Conservation (phyloP, 139 green algal genomes). For the Picochlorum sp. region DNA sequence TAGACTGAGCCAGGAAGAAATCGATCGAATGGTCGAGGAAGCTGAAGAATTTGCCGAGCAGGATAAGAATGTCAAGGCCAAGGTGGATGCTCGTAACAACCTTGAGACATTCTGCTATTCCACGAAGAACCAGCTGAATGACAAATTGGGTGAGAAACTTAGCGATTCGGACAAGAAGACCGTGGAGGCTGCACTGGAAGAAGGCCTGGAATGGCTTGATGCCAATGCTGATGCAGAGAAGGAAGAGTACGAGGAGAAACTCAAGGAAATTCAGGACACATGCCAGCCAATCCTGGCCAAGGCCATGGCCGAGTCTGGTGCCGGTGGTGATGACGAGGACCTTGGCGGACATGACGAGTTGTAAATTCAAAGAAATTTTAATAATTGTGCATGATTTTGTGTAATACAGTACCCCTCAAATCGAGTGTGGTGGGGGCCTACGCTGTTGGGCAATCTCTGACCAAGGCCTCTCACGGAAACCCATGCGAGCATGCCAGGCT, state of each 20-base stretch:
- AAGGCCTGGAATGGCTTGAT: slow-evolving; percentile 76
- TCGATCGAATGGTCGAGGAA: slow-evolving; percentile 63
- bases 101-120: slow-evolving; percentile 75
- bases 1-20: slow-evolving; percentile 54
- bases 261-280: slow-evolving; percentile 92
- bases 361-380: slow-evolving; percentile 32
- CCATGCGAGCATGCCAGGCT: too few species aligned
- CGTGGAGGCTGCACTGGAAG: slow-evolving; percentile 74
- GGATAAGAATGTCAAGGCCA: slow-evolving; percentile 44
- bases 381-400: background rate
- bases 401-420: background rate
- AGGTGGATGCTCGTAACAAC: slow-evolving; percentile 63
- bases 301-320: slow-evolving; percentile 53
- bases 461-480: too few species aligned
- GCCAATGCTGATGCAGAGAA: slow-evolving; percentile 47
- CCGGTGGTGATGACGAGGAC: slow-evolving; percentile 62
- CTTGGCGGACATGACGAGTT: slow-evolving; percentile 79
- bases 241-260: slow-evolving; percentile 93
- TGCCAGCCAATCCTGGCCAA: slow-evolving; percentile 81
- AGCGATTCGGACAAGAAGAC: slow-evolving; percentile 79
- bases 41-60: slow-evolving; percentile 53
- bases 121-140: slow-evolving; percentile 55
- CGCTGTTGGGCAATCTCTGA: too few species aligned
- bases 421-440: background rate
- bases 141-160: slow-evolving; percentile 83